A percentile compares a stretch with the other conserved stretches of the same genome.
These are phyloP conservation scores for Petrea volubilis DNA, from an alignment of 257 asterid species.

Conservation along the genomic window DNA sequence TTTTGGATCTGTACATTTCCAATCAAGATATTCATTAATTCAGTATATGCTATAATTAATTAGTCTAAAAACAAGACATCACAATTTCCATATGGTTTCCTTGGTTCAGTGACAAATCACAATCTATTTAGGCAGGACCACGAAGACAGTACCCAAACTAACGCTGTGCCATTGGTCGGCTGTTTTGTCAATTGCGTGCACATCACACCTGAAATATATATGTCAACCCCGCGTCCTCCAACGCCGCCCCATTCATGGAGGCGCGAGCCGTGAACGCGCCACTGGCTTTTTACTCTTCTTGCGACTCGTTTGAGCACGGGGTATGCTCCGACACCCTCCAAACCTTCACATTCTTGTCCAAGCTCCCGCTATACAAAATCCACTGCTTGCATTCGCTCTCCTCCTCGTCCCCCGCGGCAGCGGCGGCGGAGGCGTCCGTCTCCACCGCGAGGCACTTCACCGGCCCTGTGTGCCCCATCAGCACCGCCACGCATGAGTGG, in stretches of 20 bases:
- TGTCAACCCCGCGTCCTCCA: slow-evolving; percentile 6
- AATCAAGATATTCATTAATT: no score
- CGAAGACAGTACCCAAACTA: neutral
- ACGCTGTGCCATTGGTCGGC: slow-evolving; percentile 1
- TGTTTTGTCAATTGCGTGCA: neutral
- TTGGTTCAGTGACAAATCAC: slow-evolving; percentile 15
- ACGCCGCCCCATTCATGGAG: neutral
- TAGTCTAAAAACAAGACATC: no score
- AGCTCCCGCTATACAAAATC: slow-evolving; percentile 76
- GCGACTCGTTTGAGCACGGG: neutral
- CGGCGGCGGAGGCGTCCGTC: slow-evolving; percentile 25
- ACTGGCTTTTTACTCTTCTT: slow-evolving; percentile 3
- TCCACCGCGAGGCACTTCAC: slow-evolving; percentile 84
- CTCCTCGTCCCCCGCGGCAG: slow-evolving; percentile 16
- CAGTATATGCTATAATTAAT: no score
- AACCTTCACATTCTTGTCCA: slow-evolving; percentile 68
- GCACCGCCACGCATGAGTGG: slow-evolving; percentile 64
- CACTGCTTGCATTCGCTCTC: slow-evolving; percentile 31
- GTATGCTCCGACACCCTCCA: slow-evolving; percentile 62
- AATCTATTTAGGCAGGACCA: slow-evolving; percentile 2
- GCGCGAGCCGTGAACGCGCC: slow-evolving; percentile 11
- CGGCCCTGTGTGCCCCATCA: slow-evolving; percentile 83
- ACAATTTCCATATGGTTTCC: neutral
- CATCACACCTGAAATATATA: neutral
- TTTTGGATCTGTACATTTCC: neutral